phyloP scores from a whole-genome alignment of 176 grass and related monocot genomes.

The Cocos nucifera region DNA sequence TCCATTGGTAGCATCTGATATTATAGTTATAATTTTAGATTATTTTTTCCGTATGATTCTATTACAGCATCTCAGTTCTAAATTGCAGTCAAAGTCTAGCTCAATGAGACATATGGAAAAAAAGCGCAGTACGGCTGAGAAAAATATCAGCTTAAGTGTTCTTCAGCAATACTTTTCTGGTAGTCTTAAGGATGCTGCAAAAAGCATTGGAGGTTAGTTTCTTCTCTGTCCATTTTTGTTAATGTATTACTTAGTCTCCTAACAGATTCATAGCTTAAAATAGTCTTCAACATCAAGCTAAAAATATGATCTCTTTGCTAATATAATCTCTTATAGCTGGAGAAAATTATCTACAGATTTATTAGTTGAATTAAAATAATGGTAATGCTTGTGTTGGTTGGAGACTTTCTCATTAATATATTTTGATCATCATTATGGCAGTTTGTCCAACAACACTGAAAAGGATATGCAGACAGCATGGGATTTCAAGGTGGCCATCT shows the following conservation, averaged over 20 bases:
- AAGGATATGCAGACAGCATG: constrained; percentile 54
- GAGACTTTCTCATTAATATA: too few species aligned
- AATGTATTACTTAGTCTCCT: too few species aligned
- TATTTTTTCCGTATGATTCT: background rate
- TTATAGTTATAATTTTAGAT: constrained; percentile 4
- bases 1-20: constrained; percentile 4
- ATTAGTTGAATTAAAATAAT: too few species aligned
- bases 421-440: constrained; percentile 21
- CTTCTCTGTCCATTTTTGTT: background rate
- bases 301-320: too few species aligned
- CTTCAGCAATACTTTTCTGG: constrained; percentile 54
- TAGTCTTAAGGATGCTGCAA: constrained; percentile 73
- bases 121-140: constrained; percentile 29
- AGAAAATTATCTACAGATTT: background rate
- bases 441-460: constrained; percentile 69
- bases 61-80: background rate
- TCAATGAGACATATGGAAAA: constrained; percentile 15
- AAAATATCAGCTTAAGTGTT: constrained; percentile 39
- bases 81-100: constrained; percentile 28
- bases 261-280: too few species aligned
- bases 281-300: too few species aligned
- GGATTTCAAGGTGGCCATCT: constrained; percentile 67
- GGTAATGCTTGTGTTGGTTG: too few species aligned
- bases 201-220: constrained; percentile 52
- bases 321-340: background rate